Evolutionary conservation across 257 asterid genomes (phyloP).

Genomic region (Anisodus acutangulus): DNA sequence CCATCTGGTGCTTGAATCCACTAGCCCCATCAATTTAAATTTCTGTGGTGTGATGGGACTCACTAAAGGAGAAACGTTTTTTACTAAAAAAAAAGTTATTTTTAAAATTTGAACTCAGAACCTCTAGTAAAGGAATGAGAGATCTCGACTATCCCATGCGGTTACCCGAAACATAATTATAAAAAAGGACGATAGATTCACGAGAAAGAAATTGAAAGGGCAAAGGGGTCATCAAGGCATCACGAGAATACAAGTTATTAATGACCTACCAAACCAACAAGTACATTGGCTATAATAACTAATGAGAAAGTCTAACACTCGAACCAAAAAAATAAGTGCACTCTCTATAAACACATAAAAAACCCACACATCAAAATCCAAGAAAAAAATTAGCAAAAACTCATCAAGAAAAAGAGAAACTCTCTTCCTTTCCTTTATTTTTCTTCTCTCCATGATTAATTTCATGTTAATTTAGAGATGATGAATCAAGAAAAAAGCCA

Average conservation of each 20-base stretch:
- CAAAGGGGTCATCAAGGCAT: neutral
- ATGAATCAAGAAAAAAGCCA: neutral
- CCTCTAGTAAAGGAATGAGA: too few species aligned
- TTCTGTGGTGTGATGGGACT: too few species aligned
- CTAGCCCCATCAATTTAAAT: too few species aligned
- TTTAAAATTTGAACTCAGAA: too few species aligned
- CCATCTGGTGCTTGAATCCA: too few species aligned
- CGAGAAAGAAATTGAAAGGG: neutral
- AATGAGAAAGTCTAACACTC: constrained; percentile 32
- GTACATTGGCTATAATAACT: constrained; percentile 12
- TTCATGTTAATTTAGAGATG: constrained; percentile 11
- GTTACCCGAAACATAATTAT: too few species aligned
- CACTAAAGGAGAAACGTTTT: too few species aligned
- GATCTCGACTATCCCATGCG: too few species aligned
- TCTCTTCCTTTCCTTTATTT: neutral
- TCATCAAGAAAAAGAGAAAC: constrained; percentile 40
- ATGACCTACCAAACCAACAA: neutral
- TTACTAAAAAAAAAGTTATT: too few species aligned
- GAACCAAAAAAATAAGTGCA: too few species aligned
- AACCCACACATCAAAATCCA: neutral
- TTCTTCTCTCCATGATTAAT: constrained; percentile 32
- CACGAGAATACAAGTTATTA: constrained; percentile 11
- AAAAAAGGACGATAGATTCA: neutral
- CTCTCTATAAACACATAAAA: too few species aligned
- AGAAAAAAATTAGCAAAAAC: constrained; percentile 37